Conservation (phyloP, 2,329 filamentous ascomycete species). For the Aureobasidium melanogenum region DNA sequence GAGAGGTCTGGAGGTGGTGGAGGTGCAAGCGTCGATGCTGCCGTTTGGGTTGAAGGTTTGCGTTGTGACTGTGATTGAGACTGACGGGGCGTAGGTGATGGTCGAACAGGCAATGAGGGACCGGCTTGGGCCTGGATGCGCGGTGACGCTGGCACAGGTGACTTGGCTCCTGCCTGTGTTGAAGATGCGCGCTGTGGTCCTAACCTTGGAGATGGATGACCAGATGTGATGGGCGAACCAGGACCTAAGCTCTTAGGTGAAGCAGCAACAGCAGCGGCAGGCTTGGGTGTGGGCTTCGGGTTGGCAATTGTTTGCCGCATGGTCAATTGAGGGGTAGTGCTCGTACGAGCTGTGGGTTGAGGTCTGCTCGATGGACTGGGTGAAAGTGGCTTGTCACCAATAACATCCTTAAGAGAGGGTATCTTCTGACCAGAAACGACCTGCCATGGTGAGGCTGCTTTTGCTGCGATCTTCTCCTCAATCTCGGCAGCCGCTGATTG, state of each 20-base stretch:
- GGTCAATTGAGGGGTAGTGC: slow-evolving; percentile 44
- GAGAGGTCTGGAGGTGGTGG: slow-evolving; percentile 23
- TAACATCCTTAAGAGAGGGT: slow-evolving; percentile 41
- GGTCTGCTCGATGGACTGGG: slow-evolving; percentile 19
- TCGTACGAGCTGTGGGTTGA: slow-evolving; percentile 17
- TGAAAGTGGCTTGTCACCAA: slow-evolving; percentile 28
- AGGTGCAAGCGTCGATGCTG: not conserved
- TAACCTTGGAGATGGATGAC: not conserved
- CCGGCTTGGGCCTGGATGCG: not conserved
- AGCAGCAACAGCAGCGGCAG: not conserved
- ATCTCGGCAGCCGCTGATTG: slow-evolving; percentile 29
- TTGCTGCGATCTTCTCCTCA: slow-evolving; percentile 8
- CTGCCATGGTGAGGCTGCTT: slow-evolving; percentile 55
- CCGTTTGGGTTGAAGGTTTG: slow-evolving; percentile 5
- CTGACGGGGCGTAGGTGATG: slow-evolving; percentile 9
- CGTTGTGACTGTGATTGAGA: not conserved
- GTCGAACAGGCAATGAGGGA: not conserved
- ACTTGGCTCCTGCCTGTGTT: not conserved
- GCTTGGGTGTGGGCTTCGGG: slow-evolving; percentile 21
- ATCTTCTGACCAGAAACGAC: slow-evolving; percentile 43
- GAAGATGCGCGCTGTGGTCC: not conserved
- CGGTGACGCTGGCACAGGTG: slow-evolving; percentile 16
- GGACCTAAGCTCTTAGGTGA: slow-evolving; percentile 8
- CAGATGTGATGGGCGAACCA: not conserved
- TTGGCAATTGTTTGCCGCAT: slow-evolving; percentile 53